Conservation (phyloP, 352 stramenopile species). For the Pythium dissimile region DNA sequence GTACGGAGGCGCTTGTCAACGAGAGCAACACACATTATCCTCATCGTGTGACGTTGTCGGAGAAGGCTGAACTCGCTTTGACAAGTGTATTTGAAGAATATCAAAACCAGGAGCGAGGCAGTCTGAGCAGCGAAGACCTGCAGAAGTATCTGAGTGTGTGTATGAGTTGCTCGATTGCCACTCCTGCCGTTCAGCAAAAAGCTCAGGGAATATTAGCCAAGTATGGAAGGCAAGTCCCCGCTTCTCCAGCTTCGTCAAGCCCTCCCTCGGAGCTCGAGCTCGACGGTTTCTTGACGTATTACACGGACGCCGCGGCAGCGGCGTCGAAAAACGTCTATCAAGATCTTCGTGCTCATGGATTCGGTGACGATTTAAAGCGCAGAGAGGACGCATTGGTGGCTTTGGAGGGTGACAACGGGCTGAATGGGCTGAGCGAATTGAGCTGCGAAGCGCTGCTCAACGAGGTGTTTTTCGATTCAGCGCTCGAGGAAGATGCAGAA, state of each 20-base stretch:
- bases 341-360: conserved; percentile 77
- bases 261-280: conserved; percentile 41
- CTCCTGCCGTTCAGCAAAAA: conserved; percentile 59
- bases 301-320: conserved; percentile 70
- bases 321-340: conserved; percentile 78
- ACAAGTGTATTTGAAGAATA: conserved; percentile 78
- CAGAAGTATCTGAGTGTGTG: conserved; percentile 68
- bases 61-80: conserved; percentile 69
- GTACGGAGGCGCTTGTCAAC: conserved; percentile 57
- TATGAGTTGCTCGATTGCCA: conserved; percentile 49
- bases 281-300: conserved; percentile 78
- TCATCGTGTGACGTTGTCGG: conserved; percentile 61
- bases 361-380: conserved; percentile 75
- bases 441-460: conserved; percentile 65
- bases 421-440: conserved; percentile 48
- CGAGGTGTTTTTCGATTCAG: conserved; percentile 83
- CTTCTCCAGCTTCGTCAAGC: conserved; percentile 21
- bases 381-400: conserved; percentile 14
- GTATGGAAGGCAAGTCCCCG: conserved; percentile 48
- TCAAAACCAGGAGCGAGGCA: conserved; percentile 27
- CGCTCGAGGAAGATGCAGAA: conserved; percentile 84
- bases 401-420: conserved; percentile 34
- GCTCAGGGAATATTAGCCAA: conserved; percentile 62
- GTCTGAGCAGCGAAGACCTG: conserved; percentile 56
- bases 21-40: conserved; percentile 69